A percentile compares a stretch with the other conserved stretches of the same genome.
phyloP scores from a whole-genome alignment of 2,329 filamentous ascomycete genomes.

The Microsporum canis region DNA sequence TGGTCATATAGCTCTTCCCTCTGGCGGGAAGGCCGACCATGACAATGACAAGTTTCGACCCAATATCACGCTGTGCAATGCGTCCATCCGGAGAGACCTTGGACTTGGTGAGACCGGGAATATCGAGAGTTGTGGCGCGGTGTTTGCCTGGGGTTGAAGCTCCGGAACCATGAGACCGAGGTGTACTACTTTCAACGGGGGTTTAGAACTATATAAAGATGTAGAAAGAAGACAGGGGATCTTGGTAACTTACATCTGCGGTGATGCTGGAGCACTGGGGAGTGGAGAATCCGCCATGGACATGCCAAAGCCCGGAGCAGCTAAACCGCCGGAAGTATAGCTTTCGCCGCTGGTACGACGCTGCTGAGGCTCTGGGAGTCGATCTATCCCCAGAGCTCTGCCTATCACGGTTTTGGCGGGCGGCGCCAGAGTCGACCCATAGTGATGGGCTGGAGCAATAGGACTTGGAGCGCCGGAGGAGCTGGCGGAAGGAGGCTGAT shows the following conservation, averaged over 20 bases:
- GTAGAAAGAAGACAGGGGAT: conserved; percentile 11
- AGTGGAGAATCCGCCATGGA: conserved; percentile 53
- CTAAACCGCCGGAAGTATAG: neutral
- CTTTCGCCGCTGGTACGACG: neutral
- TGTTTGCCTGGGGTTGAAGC: conserved; percentile 64
- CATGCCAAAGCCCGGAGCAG: conserved; percentile 38
- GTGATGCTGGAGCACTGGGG: conserved; percentile 51
- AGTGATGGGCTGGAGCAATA: neutral
- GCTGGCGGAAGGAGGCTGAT: neutral
- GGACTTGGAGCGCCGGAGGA: neutral
- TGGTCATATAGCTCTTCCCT: conserved; percentile 97
- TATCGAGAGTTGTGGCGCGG: conserved; percentile 90
- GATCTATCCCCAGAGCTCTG: conserved; percentile 33
- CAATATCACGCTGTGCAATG: conserved; percentile 87
- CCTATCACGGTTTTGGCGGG: conserved; percentile 31
- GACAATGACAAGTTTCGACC: conserved; percentile 90
- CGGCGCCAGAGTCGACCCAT: conserved; percentile 23
- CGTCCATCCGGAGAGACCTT: conserved; percentile 90
- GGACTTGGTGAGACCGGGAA: conserved; percentile 90
- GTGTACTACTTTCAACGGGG: conserved; percentile 4
- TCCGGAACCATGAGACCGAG: conserved; percentile 53
- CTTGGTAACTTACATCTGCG: conserved; percentile 45
- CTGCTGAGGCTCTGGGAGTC: conserved; percentile 26
- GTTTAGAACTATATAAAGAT: conserved; percentile 6
- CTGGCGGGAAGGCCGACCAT: conserved; percentile 95